phyloP scores from a whole-genome alignment of 768 basidiomycete species.

The Punctularia strigosozonata region DNA sequence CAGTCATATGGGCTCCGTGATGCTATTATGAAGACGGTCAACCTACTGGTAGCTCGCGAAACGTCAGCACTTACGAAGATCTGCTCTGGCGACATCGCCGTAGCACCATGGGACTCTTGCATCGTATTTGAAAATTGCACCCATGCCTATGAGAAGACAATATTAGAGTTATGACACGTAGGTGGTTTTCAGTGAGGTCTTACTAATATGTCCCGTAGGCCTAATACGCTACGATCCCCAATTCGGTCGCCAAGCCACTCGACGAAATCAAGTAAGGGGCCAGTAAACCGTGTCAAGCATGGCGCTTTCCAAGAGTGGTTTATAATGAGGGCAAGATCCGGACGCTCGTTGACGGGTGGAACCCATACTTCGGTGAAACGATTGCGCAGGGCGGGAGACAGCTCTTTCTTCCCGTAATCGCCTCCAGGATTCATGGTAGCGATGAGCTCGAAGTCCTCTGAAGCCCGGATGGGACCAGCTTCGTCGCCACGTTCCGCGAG shows the following conservation, averaged over 20 bases:
- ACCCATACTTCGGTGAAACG: constrained; percentile 99
- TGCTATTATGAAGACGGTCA: constrained; percentile 36
- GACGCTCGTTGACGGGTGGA: constrained; percentile 60
- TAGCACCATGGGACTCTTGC: constrained; percentile 18
- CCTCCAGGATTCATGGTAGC: constrained; percentile 99
- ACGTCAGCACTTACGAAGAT: constrained; percentile 52
- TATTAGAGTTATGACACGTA: background rate
- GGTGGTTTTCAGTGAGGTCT: constrained; percentile 11
- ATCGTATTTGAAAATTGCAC: constrained; percentile 72
- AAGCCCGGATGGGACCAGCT: constrained; percentile 54
- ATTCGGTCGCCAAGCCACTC: constrained; percentile 63
- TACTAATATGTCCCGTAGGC: constrained; percentile 84
- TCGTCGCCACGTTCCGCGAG: constrained; percentile 87
- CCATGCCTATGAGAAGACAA: constrained; percentile 58
- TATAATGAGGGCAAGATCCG: constrained; percentile 73
- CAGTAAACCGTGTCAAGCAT: constrained; percentile 41
- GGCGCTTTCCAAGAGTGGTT: constrained; percentile 52
- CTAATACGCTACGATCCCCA: constrained; percentile 53
- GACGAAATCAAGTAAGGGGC: constrained; percentile 60
- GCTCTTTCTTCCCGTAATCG: constrained; percentile 97
- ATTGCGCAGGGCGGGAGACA: constrained; percentile 93
- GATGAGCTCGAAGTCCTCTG: constrained; percentile 69
- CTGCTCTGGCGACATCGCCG: constrained; percentile 28
- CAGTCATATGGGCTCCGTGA: constrained; percentile 88
- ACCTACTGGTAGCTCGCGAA: constrained; percentile 2